Percentiles rank a stretch among this genome's conserved stretches.
phyloP scores from a whole-genome alignment of 768 basidiomycete species.

The Kwoniella mangroviensis region DNA sequence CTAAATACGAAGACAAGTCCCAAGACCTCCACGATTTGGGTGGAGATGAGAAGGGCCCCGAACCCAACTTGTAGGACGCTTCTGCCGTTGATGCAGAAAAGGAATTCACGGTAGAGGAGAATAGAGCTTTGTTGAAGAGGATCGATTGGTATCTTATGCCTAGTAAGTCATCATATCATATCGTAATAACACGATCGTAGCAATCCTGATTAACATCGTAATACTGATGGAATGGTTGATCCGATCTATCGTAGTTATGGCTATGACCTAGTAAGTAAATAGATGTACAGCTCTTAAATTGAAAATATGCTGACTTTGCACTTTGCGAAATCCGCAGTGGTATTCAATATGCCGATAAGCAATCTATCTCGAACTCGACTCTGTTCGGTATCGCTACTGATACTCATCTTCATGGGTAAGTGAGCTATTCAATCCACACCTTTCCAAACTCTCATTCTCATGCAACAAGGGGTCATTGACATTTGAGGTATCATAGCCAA shows the following conservation, averaged over 20 bases:
- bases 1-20: slow-evolving; percentile 1
- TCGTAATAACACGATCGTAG: too few species aligned
- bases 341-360: slow-evolving; percentile 10
- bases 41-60: slow-evolving; percentile 2
- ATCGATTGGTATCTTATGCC: slow-evolving; percentile 8
- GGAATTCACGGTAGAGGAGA: slow-evolving; percentile 12
- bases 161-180: background rate
- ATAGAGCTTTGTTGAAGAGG: background rate
- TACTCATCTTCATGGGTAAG: slow-evolving; percentile 5
- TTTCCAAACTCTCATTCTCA: too few species aligned
- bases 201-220: too few species aligned
- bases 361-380: slow-evolving; percentile 1
- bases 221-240: too few species aligned
- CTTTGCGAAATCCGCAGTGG: background rate
- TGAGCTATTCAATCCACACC: too few species aligned
- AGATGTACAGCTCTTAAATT: too few species aligned
- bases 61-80: background rate
- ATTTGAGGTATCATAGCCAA: too few species aligned
- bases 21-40: background rate
- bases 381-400: slow-evolving; percentile 1
- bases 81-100: background rate
- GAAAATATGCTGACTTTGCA: too few species aligned
- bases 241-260: background rate
- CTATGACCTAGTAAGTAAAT: background rate
- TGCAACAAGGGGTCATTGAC: too few species aligned